Evolutionary conservation across 2,329 filamentous ascomycete genomes (phyloP).

Genomic region (Penicillium sp.): DNA sequence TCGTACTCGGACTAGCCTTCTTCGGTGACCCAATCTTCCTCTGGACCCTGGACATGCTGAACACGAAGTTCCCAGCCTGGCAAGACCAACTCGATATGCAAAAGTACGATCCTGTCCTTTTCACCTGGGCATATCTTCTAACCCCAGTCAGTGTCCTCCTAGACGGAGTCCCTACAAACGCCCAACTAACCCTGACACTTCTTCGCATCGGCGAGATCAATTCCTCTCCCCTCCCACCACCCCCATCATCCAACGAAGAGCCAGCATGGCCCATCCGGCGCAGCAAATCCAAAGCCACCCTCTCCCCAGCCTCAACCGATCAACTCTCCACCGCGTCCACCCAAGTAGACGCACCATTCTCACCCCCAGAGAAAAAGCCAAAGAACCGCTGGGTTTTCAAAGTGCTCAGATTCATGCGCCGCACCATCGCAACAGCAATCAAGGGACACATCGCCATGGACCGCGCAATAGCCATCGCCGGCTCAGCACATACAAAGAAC

Average conservation of each 20-base stretch:
- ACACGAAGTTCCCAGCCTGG: conserved; percentile 59
- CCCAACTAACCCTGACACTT: conserved; percentile 73
- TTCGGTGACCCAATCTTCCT: conserved; percentile 71
- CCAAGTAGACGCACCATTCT: conserved; percentile 1
- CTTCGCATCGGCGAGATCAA: conserved; percentile 77
- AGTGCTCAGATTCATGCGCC: conserved; percentile 61
- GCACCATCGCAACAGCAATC: conserved; percentile 63
- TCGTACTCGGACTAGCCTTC: conserved; percentile 65
- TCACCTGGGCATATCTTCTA: not conserved
- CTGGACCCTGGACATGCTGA: conserved; percentile 49
- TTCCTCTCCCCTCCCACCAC: conserved; percentile 67
- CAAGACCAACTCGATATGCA: conserved; percentile 67
- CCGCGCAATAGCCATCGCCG: conserved; percentile 61
- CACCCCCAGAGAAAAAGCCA: conserved; percentile 8
- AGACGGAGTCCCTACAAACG: conserved; percentile 77
- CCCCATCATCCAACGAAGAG: conserved; percentile 37
- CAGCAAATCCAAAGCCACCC: conserved; percentile 48
- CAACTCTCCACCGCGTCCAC: conserved; percentile 33
- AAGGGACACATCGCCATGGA: conserved; percentile 67
- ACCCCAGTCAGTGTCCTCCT: conserved; percentile 54
- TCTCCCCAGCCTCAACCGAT: conserved; percentile 54
- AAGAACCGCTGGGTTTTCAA: conserved; percentile 43
- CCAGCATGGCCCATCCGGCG: conserved; percentile 22
- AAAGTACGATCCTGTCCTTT: conserved; percentile 40
- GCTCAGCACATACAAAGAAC: conserved; percentile 59